Evolutionary conservation across 2,329 filamentous ascomycete species (phyloP), one percentile per base, ranked within the genome.

Genomic region (Cordyceps tenuipes): DNA sequence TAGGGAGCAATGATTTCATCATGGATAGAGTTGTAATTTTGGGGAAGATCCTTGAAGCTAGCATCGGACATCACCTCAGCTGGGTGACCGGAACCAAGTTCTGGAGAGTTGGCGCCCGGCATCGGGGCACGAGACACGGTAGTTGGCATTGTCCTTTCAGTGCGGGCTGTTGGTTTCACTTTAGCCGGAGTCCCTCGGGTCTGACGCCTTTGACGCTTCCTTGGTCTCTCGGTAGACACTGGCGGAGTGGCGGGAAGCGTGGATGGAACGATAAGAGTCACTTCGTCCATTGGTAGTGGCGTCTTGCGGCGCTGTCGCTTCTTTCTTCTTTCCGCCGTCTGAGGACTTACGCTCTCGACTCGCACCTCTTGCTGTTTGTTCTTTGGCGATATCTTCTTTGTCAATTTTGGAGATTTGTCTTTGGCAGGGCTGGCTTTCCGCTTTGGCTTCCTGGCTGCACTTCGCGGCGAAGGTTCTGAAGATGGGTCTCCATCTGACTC

Each of bases 271-370:
- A 66, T 62, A 12, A 70, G 66, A 6, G 68, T 74, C 1, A 54
- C n/a, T 9, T 68, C 64, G 54, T 75, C 68, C 15, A 75, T 72
- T 3, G 67, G 60, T 2, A 75, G 58, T 1, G 73, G 69, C 1
- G 68, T 59, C 50, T 75, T 75, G 1, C 72, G 65, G 26, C 70
- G 65, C 62, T 74, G 73, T 54, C 66, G 71, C n/a, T 65, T 64
- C 36, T 65, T 72, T 57, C 55, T 68, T 6, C 10, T 46, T 6
- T 56, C 17, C 47, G 23, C 62, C 62, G 1, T 21, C 26, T 9
- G 49, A 52, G n/a, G 51, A 31, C 13, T 17, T 44, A 21, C 26
- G n/a, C 13, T 43, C 34, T 54, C n/a, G 41, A n/a, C 19, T 4
- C 13, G 44, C 13, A 12, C 34, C 34, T 41, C 46, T 3, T 31